Evolutionary conservation across 2,329 filamentous ascomycete species (phyloP).

Genomic region (Pestalotiopsis sp.): DNA sequence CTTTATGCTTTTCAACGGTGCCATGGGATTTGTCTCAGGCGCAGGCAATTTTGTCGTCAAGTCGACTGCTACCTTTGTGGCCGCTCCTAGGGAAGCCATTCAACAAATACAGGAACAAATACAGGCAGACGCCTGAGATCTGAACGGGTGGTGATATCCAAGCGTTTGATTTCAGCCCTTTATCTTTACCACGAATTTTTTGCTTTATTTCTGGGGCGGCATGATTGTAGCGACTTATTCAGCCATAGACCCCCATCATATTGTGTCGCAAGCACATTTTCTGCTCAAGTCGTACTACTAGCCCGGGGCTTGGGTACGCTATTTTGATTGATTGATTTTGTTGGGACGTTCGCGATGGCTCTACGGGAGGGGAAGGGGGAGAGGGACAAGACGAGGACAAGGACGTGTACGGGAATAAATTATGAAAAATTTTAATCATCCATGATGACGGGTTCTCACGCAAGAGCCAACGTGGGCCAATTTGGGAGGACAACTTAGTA

Average conservation of each 20-base stretch:
- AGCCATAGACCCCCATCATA: background rate
- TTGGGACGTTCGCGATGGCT: too few species aligned
- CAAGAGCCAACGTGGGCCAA: too few species aligned
- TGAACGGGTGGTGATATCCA: background rate
- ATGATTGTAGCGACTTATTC: background rate
- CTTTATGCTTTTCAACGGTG: conserved; percentile 38
- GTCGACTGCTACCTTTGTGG: conserved; percentile 18
- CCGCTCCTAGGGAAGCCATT: conserved; percentile 23
- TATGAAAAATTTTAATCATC: too few species aligned
- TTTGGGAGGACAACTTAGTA: too few species aligned
- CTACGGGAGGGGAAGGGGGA: too few species aligned
- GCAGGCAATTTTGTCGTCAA: conserved; percentile 19
- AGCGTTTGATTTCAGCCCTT: background rate
- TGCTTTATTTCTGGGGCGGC: background rate
- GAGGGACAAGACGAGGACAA: too few species aligned
- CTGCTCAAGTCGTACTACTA: background rate
- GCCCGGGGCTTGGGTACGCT: background rate
- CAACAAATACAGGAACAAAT: conserved; percentile 17
- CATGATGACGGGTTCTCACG: too few species aligned
- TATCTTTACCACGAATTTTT: background rate
- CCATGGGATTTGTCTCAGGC: conserved; percentile 26
- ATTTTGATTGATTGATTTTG: too few species aligned
- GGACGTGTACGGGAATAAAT: too few species aligned
- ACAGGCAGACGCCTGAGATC: background rate
- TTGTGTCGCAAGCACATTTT: too few species aligned